Evolutionary conservation across 495 filamentous ascomycete genomes (phyloP).

Genomic region (Trichoderma gamsii): DNA sequence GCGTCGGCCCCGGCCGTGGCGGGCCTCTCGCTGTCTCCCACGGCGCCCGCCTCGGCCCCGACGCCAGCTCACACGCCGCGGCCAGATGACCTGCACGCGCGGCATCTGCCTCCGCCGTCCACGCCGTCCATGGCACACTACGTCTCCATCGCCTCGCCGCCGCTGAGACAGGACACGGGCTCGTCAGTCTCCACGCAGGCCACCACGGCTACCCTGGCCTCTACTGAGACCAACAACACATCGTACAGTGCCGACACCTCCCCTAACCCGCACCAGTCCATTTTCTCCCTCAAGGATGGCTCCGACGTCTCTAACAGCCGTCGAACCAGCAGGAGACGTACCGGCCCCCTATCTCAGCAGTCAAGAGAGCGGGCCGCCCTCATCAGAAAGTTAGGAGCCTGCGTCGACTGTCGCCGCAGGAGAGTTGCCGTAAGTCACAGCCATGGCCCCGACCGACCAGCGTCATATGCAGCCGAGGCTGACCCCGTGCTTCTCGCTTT

Average conservation of each 20-base stretch:
- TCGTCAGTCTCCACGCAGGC: slow-evolving; percentile 42
- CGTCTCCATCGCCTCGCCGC: slow-evolving; percentile 32
- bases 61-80: slow-evolving; percentile 3
- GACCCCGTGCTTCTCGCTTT: slow-evolving; percentile 7
- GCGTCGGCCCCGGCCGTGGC: slow-evolving; percentile 10
- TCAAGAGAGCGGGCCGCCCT: slow-evolving; percentile 44
- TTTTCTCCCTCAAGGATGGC: slow-evolving; percentile 45
- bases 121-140: slow-evolving; percentile 27
- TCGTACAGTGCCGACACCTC: slow-evolving; percentile 40
- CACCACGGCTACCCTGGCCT: slow-evolving; percentile 33
- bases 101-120: slow-evolving; percentile 33
- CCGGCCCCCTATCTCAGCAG: slow-evolving; percentile 40
- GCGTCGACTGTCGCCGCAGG: slow-evolving; percentile 40
- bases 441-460: background rate
- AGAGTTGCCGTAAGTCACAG: slow-evolving; percentile 43
- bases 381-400: slow-evolving; percentile 46
- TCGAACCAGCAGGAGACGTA: slow-evolving; percentile 40
- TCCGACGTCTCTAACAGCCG: slow-evolving; percentile 38
- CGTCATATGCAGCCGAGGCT: slow-evolving; percentile 24
- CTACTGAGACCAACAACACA: slow-evolving; percentile 36
- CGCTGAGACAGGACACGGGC: slow-evolving; percentile 41
- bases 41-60: slow-evolving; percentile 8
- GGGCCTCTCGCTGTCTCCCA: slow-evolving; percentile 10
- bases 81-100: slow-evolving; percentile 20
- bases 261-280: slow-evolving; percentile 32